Evolutionary conservation across 2,329 filamentous ascomycete genomes (phyloP), one percentile per base, ranked within the genome.

Genomic region (Zymoseptoria pseudotritici): DNA sequence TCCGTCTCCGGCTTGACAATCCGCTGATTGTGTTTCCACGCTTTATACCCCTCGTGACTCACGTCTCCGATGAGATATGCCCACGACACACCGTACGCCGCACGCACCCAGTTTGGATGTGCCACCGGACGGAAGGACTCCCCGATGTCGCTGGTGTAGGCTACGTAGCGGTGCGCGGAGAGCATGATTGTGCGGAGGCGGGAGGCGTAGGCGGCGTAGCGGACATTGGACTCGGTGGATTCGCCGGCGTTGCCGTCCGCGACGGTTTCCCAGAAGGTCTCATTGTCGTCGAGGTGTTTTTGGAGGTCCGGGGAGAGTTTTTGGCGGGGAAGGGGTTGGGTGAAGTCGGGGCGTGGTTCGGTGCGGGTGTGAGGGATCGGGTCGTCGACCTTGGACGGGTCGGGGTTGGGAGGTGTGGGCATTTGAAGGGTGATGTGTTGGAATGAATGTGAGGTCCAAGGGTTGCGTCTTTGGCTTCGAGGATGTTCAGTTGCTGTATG

Each of bases 51-150:
- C 75, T 99, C 94, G 72, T 97, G 87, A 36, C 83, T 82, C 54
- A 97, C 93, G 71, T 99, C 94, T 54, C 94, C 93, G 13, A 91
- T 76, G 21, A 99, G 83, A 71, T 99, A 99, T 10, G 89, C 80
- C 94, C 94, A 97, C 1, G 90, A 96, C 50, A 99, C 80, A 54
- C 85, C 93, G 72, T 99, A 99, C 5, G 94, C 94, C 54, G 84
- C 80, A 61, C 87, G 84, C 10, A 99, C 88, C 2, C 95, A 77
- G 69, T 82, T 86, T 0, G 91, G 93, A 72, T 97, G 92, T 3
- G 93, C 92, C 49, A 99, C 83, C 0, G 94, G 94, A 1, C 94
- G 86, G 77, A 99, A 99, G 0, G 90, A 95, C 76, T 99, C 94
- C 73, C 94, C 94, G 65, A 99, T 93, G 70, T 97, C 93, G 20